Conservation (phyloP, 768 basidiomycete species). For the Cystobasidium ongulense region DNA sequence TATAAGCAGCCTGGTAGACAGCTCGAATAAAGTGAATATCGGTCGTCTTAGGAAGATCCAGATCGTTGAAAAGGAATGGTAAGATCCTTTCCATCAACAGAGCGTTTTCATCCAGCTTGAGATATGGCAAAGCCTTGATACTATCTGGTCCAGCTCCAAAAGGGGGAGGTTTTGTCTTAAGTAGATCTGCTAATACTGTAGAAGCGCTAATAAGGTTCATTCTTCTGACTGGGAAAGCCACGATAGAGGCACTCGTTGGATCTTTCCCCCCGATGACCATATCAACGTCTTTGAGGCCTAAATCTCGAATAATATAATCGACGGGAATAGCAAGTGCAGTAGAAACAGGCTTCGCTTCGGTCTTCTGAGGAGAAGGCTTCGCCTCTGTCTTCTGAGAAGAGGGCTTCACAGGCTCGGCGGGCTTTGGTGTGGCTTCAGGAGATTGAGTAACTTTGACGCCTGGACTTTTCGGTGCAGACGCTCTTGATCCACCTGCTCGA, state of each 20-base stretch:
- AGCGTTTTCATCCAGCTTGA: neutral
- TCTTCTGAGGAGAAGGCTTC: neutral
- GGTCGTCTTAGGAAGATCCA: neutral
- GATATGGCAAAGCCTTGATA: neutral
- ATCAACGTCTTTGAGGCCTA: neutral
- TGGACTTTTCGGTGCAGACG: neutral
- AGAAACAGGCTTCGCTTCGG: neutral
- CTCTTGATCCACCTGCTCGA: neutral
- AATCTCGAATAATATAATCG: neutral
- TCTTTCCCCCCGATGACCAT: neutral
- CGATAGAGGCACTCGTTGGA: neutral
- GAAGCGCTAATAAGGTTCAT: neutral
- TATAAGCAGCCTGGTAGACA: neutral
- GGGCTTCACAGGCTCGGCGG: neutral
- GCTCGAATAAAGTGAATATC: neutral
- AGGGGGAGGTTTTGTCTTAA: neutral
- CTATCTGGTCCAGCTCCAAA: neutral
- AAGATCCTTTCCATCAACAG: neutral
- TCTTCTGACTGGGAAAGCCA: conserved; percentile 2
- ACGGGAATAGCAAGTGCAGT: neutral
- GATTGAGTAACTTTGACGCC: neutral
- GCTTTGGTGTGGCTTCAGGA: neutral
- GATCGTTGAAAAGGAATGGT: neutral
- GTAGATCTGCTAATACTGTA: neutral
- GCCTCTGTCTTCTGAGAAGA: neutral